phyloP scores from a whole-genome alignment of 768 basidiomycete genomes.

The Kwoniella dejecticola region DNA sequence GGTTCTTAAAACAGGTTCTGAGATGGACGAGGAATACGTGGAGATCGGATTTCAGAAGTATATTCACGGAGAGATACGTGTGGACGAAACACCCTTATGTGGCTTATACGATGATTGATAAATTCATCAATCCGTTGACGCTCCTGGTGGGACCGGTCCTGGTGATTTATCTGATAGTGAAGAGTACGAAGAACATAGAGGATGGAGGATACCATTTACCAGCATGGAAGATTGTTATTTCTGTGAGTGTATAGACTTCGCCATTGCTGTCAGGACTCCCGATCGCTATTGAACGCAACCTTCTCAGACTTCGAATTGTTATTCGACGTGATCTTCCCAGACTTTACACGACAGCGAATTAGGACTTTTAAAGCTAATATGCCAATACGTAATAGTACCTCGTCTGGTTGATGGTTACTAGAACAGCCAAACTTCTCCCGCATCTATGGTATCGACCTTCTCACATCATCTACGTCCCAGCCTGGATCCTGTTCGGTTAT shows the following conservation, averaged over 20 bases:
- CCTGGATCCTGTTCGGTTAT: conserved; percentile 85
- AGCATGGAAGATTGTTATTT: conserved; percentile 54
- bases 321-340: no score
- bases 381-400: conserved; percentile 44
- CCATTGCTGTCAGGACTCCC: no score
- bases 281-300: no score
- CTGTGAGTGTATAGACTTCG: conserved; percentile 14
- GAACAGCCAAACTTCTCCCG: conserved; percentile 68
- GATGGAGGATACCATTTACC: conserved; percentile 54
- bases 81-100: conserved; percentile 86
- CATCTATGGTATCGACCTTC: conserved; percentile 76
- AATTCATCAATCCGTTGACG: conserved; percentile 63
- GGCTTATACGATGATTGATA: conserved; percentile 79
- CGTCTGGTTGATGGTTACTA: conserved; percentile 58
- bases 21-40: conserved; percentile 94
- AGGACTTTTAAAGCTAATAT: not conserved
- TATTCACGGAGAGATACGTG: conserved; percentile 83
- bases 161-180: conserved; percentile 73
- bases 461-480: conserved; percentile 79
- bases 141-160: conserved; percentile 80
- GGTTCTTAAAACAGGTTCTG: conserved; percentile 89
- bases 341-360: not conserved
- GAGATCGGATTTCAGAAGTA: conserved; percentile 81
- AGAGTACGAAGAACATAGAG: conserved; percentile 64
- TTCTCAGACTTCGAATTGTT: no score